phyloP scores from a whole-genome alignment of 148 eudicot genomes.

The Chenopodium suecicum region DNA sequence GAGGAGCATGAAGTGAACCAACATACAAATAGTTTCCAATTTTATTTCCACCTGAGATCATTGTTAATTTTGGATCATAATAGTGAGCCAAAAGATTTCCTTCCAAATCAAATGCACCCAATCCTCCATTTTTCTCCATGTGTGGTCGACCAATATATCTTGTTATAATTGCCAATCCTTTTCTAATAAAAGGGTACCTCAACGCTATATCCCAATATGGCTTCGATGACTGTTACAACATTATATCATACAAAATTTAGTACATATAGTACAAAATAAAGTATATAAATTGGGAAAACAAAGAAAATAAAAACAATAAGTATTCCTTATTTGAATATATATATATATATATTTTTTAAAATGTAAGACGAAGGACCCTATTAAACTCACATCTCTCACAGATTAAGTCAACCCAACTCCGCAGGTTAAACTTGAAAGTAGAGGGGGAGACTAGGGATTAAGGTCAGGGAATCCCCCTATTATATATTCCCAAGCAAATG shows the following conservation, averaged over 20 bases:
- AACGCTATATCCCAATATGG: slow-evolving; percentile 28
- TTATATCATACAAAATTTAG: background rate
- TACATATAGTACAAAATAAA: too few relatives aligned
- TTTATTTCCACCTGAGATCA: slow-evolving; percentile 41
- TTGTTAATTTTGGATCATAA: slow-evolving; percentile 34
- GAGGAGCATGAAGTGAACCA: slow-evolving; percentile 36
- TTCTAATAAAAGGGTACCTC: slow-evolving; percentile 45
- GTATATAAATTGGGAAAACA: too few relatives aligned
- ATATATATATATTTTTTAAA: too few relatives aligned
- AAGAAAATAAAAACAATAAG: too few relatives aligned
- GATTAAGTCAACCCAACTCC: too few relatives aligned
- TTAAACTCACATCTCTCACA: too few relatives aligned
- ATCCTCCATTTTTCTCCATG: slow-evolving; percentile 46
- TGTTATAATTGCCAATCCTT: slow-evolving; percentile 39
- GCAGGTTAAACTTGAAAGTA: too few relatives aligned
- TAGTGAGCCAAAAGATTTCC: slow-evolving; percentile 53
- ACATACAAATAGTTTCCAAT: slow-evolving; percentile 51
- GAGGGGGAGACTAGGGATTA: too few relatives aligned
- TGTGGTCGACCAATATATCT: slow-evolving; percentile 34
- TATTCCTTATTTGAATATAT: too few relatives aligned
- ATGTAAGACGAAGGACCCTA: too few relatives aligned
- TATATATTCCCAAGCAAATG: too few relatives aligned
- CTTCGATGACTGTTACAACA: slow-evolving; percentile 15
- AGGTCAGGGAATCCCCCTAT: too few relatives aligned
- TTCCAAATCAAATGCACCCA: slow-evolving; percentile 54